Conservation (phyloP, 1,284 basidiomycete genomes). For the Athelia sp. region DNA sequence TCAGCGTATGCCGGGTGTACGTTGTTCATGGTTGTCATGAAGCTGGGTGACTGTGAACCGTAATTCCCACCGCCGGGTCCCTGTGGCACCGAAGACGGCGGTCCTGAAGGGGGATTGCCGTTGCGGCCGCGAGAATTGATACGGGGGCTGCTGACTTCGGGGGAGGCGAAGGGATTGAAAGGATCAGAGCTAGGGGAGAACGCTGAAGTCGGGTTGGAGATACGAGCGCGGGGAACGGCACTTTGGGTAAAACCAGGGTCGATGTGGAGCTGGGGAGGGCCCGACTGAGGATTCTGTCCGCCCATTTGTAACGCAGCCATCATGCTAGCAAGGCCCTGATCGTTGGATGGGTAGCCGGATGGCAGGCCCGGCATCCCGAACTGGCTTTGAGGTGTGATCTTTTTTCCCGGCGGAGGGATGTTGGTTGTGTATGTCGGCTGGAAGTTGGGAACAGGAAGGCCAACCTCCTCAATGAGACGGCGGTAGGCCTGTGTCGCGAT, state of each 20-base stretch:
- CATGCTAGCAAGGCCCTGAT: conserved; percentile 81
- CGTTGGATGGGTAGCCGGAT: conserved; percentile 72
- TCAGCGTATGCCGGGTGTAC: no score
- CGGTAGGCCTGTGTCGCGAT: conserved; percentile 91
- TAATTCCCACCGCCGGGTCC: conserved; percentile 47
- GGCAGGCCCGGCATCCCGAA: conserved; percentile 70
- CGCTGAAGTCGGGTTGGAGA: conserved; percentile 43
- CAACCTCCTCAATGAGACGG: conserved; percentile 89
- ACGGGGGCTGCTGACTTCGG: conserved; percentile 52
- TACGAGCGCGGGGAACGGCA: conserved; percentile 34
- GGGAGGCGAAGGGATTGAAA: conserved; percentile 70
- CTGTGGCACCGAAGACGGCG: conserved; percentile 26
- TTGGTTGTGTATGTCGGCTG: conserved; percentile 71
- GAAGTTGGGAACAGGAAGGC: conserved; percentile 83
- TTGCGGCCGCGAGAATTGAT: conserved; percentile 46
- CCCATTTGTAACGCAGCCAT: conserved; percentile 87
- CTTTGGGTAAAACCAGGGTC: conserved; percentile 53
- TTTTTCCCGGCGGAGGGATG: conserved; percentile 61
- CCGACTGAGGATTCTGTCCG: conserved; percentile 75
- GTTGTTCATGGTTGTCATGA: conserved; percentile 47
- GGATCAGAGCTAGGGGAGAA: conserved; percentile 67
- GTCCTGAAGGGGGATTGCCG: conserved; percentile 23
- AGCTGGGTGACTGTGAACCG: conserved; percentile 53
- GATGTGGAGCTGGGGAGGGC: conserved; percentile 67
- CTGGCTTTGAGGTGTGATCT: conserved; percentile 49